A percentile compares a stretch with the other conserved stretches of the same genome.
Conservation (phyloP, 1,139 yeast species). For the Pichiaceae sp. region DNA sequence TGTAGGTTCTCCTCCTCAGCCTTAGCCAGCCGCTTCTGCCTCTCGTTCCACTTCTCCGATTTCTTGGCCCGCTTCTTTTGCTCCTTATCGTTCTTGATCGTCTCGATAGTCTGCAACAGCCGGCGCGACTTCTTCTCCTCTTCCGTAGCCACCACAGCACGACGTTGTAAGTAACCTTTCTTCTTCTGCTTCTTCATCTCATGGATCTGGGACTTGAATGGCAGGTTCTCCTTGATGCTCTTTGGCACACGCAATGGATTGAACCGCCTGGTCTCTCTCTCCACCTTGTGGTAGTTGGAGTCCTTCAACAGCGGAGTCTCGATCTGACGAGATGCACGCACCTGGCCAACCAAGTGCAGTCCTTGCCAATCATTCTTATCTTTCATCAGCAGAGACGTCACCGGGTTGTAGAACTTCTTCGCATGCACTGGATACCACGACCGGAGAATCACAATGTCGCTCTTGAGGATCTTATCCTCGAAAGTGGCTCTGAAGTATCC, state of each 20-base stretch:
- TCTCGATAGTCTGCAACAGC: slow-evolving; percentile 77
- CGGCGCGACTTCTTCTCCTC: slow-evolving; percentile 93
- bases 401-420: slow-evolving; percentile 90
- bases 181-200: slow-evolving; percentile 85
- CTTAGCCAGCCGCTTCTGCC: slow-evolving; percentile 67
- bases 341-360: slow-evolving; percentile 90
- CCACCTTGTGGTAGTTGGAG: slow-evolving; percentile 69
- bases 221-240: slow-evolving; percentile 65
- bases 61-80: slow-evolving; percentile 70
- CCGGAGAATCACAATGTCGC: slow-evolving; percentile 82
- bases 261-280: slow-evolving; percentile 80
- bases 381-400: slow-evolving; percentile 71
- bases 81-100: slow-evolving; percentile 81
- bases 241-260: slow-evolving; percentile 83
- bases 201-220: slow-evolving; percentile 85
- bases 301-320: slow-evolving; percentile 58
- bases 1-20: slow-evolving; percentile 63
- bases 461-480: slow-evolving; percentile 87
- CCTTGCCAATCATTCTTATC: slow-evolving; percentile 91
- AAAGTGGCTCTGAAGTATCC: slow-evolving; percentile 98
- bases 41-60: slow-evolving; percentile 66
- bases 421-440: slow-evolving; percentile 97
- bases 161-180: slow-evolving; percentile 74
- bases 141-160: slow-evolving; percentile 89
- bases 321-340: slow-evolving; percentile 67